phyloP scores from a whole-genome alignment of 169 alveolate species.

The Plasmodium inui region DNA sequence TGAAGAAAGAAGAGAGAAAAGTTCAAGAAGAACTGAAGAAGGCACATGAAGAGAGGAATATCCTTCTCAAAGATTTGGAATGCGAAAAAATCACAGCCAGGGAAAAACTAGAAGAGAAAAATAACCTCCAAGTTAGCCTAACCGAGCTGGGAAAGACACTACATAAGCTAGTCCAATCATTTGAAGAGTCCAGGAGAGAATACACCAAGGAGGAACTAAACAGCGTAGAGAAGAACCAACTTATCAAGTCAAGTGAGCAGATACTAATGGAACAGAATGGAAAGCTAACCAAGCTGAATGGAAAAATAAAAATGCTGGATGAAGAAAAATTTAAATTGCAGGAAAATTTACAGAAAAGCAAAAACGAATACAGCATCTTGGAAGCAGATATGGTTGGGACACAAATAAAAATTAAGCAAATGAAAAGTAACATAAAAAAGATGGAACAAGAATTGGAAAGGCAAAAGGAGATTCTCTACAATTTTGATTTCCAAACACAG shows the following conservation, averaged over 20 bases:
- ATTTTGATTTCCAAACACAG: constrained; percentile 68
- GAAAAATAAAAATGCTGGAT: constrained; percentile 41
- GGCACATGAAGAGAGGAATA: background rate
- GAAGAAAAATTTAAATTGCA: constrained; percentile 51
- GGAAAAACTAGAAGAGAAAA: constrained; percentile 53
- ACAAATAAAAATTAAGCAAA: constrained; percentile 69
- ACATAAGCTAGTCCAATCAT: background rate
- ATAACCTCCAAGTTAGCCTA: constrained; percentile 12
- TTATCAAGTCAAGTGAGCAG: constrained; percentile 36
- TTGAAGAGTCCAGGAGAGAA: constrained; percentile 37
- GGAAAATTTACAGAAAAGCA: constrained; percentile 34
- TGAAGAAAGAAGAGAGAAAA: constrained; percentile 6
- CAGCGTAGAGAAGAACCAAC: constrained; percentile 33
- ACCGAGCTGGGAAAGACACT: constrained; percentile 3
- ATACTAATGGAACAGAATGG: constrained; percentile 16
- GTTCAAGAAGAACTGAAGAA: background rate
- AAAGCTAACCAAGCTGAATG: background rate
- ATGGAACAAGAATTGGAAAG: constrained; percentile 68
- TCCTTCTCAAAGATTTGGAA: constrained; percentile 32
- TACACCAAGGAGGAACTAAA: constrained; percentile 23
- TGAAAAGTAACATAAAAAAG: constrained; percentile 49
- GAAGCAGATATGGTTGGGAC: constrained; percentile 68
- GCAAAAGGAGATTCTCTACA: constrained; percentile 68
- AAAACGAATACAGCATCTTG: constrained; percentile 31
- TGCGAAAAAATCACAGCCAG: constrained; percentile 3